A percentile compares a stretch with the other conserved stretches of the same genome.
Conservation (phyloP, 169 alveolate genomes). For the Plasmodium vivax region DNA sequence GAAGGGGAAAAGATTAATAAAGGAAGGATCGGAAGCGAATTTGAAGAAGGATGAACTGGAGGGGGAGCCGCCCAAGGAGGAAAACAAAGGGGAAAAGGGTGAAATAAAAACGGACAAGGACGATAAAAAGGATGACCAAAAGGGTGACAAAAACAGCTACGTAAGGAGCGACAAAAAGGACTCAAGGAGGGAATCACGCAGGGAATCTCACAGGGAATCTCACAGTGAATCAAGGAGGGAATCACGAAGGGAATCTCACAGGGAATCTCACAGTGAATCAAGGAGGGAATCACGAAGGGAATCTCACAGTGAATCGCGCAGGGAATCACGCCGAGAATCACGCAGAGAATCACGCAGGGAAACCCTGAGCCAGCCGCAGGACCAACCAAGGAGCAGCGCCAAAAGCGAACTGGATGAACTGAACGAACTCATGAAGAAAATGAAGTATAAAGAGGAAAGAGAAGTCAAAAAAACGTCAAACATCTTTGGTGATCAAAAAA, state of each 20-base stretch:
- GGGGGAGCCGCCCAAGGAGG: not conserved
- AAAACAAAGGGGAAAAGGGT: not conserved
- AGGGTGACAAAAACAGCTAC: too few species aligned
- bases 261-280: not conserved
- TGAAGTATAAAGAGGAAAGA: constrained; percentile 7
- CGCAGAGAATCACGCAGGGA: not conserved
- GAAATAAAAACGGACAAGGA: not conserved
- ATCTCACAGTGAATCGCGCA: too few species aligned
- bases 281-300: not conserved
- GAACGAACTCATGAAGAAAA: not conserved
- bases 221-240: not conserved
- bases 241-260: too few species aligned
- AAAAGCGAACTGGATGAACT: not conserved
- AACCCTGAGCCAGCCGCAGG: not conserved
- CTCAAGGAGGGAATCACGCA: not conserved
- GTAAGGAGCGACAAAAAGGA: not conserved
- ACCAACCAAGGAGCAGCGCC: not conserved
- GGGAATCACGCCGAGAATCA: not conserved
- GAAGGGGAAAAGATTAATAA: not conserved
- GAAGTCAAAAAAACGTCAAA: not conserved
- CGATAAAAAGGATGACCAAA: not conserved
- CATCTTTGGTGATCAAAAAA: not conserved
- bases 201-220: not conserved
- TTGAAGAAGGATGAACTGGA: not conserved
- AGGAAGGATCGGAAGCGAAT: not conserved